Percentiles rank a stretch among this genome's conserved stretches.
Evolutionary conservation across 495 filamentous ascomycete genomes (phyloP).

Genomic region (Hypoxylon lenormandii): DNA sequence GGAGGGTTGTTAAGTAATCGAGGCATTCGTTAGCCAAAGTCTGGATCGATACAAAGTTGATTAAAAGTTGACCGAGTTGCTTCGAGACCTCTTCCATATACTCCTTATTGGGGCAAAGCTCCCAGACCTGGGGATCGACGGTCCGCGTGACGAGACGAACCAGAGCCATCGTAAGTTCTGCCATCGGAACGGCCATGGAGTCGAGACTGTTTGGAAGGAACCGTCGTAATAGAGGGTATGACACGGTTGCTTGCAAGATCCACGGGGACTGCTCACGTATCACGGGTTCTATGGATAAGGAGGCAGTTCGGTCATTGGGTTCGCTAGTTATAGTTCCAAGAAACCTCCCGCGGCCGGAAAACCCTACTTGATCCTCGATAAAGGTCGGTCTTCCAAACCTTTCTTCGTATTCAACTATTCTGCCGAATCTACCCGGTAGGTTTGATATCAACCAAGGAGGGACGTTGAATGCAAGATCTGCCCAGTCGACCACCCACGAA

Average conservation of each 20-base stretch:
- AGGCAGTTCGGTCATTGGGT: background rate
- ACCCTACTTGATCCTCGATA: background rate
- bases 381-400: background rate
- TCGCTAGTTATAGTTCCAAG: slow-evolving; percentile 1
- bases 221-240: background rate
- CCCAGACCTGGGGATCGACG: background rate
- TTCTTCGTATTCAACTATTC: background rate
- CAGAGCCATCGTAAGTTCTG: background rate
- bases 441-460: slow-evolving; percentile 20
- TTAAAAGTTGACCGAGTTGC: background rate
- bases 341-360: slow-evolving; percentile 1
- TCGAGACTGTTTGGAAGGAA: background rate
- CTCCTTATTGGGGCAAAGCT: too few species aligned
- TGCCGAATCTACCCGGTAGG: background rate
- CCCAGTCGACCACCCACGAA: slow-evolving; percentile 18
- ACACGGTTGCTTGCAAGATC: background rate
- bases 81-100: background rate
- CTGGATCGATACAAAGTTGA: background rate
- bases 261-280: background rate
- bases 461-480: slow-evolving; percentile 16
- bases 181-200: background rate
- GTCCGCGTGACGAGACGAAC: background rate
- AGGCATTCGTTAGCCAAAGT: background rate
- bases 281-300: background rate
- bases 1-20: too few species aligned